Base-by-base conservation (phyloP, 2,329 filamentous ascomycete genomes). In the Delphinella strobiligena region DNA sequence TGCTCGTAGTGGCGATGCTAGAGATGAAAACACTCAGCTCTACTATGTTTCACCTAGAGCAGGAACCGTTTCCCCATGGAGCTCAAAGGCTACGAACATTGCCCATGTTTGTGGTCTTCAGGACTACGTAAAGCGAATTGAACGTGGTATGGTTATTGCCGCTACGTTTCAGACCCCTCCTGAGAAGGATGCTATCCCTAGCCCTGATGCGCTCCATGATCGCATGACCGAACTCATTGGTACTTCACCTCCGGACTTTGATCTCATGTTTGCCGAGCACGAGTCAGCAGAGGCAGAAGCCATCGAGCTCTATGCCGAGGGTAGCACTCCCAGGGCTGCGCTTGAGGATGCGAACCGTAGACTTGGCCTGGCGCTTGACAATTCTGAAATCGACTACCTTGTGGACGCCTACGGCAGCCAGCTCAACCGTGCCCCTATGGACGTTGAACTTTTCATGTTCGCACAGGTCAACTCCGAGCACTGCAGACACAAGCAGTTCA, bases 391-490 rank as follows among this genome's bases (percentile, higher is more conserved):
- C 59, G 80, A 93, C 44, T 96, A 98, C 55, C 71, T 98, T 30
- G 84, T 94, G n/a, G 78, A 87, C 49, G 80, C 80, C 31, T 91
- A 86, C 61, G 76, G 75, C 4, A 68, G 76, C 29, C 72, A 69
- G 42, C 66, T 80, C 14, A 74, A 76, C 46, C 67, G 78, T 29
- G 67, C 74, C 36, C 85, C 85, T 1, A 80, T 87, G 45, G 91
- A 96, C 58, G 84, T 96, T 33, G 91, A 98, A 64, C 72, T 96
- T 16, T 96, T 96, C 71, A 96, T 96, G 91, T 98, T 96, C 60
- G 89, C 89, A 12, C 91, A 98, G 64, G 89, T 98, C 59, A 96
- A 96, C 68, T 96, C 89, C 3, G 91, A 98, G 69, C 89, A 96
- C 62, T 94, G 76, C 55, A 65, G 76, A 43, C 76, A 80, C 57